These are phyloP conservation scores for Leishmania tarentolae DNA, from an alignment of 208 protist species.

Conservation along the genomic window DNA sequence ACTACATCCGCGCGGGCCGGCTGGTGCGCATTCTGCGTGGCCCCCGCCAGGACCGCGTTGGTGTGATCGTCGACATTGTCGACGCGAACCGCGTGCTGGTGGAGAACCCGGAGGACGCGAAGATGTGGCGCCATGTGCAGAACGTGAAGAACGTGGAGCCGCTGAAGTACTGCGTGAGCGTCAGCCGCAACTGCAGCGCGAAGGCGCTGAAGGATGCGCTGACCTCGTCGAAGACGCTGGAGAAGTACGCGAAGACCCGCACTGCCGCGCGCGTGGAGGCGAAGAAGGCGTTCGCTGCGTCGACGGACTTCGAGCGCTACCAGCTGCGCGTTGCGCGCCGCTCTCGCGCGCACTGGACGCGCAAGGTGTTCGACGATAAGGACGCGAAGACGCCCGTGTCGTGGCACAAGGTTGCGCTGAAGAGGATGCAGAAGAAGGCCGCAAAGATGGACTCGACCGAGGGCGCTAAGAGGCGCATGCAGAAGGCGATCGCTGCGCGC, in stretches of 20 bases:
- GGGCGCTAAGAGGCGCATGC: constrained; percentile 85
- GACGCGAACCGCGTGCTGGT: constrained; percentile 90
- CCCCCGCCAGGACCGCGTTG: constrained; percentile 66
- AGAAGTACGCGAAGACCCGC: constrained; percentile 88
- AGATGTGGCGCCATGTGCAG: constrained; percentile 93
- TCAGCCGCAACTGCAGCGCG: constrained; percentile 73
- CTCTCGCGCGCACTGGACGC: constrained; percentile 89
- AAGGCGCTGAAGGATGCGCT: constrained; percentile 81
- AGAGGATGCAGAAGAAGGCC: constrained; percentile 87
- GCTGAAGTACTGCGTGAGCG: constrained; percentile 67
- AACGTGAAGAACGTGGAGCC: constrained; percentile 89
- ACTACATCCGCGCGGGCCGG: constrained; percentile 60
- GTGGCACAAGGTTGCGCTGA: constrained; percentile 88
- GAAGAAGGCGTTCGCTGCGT: constrained; percentile 81
- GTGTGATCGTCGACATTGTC: constrained; percentile 87
- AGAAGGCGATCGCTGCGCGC: constrained; percentile 83
- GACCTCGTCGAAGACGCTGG: constrained; percentile 69
- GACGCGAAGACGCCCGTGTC: constrained; percentile 89
- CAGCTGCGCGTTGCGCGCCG: constrained; percentile 91
- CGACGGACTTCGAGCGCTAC: constrained; percentile 93
- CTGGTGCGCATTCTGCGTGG: constrained; percentile 66
- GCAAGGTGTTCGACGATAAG: constrained; percentile 91
- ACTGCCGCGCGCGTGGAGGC: constrained; percentile 73
- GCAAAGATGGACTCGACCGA: constrained; percentile 78
- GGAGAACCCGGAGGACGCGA: constrained; percentile 87